Evolutionary conservation across 495 filamentous ascomycete genomes (phyloP).

Genomic region (Hypoxylon intermedium): DNA sequence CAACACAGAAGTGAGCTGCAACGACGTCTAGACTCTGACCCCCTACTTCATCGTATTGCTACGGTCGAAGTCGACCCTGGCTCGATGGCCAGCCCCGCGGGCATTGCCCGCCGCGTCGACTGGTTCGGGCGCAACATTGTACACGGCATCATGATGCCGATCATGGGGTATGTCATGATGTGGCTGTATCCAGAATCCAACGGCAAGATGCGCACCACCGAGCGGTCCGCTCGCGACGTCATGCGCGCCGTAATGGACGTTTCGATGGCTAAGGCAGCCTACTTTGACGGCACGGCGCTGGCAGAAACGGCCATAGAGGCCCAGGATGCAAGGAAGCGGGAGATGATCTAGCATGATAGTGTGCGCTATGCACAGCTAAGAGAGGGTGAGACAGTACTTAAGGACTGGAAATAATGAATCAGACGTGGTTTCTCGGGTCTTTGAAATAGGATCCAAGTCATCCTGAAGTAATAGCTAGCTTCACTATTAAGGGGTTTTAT

Average conservation of each 20-base stretch:
- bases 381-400: not conserved
- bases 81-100: not conserved
- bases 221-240: not conserved
- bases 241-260: not conserved
- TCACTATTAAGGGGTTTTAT: too few species aligned
- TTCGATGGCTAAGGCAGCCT: not conserved
- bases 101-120: not conserved
- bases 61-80: not conserved
- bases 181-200: not conserved
- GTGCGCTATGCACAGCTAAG: not conserved
- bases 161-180: not conserved
- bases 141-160: not conserved
- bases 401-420: not conserved
- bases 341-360: not conserved
- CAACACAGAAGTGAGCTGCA: not conserved
- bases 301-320: not conserved
- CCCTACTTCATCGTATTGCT: not conserved
- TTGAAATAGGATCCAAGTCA: too few species aligned
- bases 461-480: too few species aligned
- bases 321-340: not conserved
- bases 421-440: not conserved
- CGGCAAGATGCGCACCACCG: not conserved
- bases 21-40: not conserved
- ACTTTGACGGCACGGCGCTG: not conserved
- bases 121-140: not conserved